These are phyloP conservation scores for Jaenimonas drosophilae DNA, from an alignment of 208 protist species.

Conservation along the genomic window DNA sequence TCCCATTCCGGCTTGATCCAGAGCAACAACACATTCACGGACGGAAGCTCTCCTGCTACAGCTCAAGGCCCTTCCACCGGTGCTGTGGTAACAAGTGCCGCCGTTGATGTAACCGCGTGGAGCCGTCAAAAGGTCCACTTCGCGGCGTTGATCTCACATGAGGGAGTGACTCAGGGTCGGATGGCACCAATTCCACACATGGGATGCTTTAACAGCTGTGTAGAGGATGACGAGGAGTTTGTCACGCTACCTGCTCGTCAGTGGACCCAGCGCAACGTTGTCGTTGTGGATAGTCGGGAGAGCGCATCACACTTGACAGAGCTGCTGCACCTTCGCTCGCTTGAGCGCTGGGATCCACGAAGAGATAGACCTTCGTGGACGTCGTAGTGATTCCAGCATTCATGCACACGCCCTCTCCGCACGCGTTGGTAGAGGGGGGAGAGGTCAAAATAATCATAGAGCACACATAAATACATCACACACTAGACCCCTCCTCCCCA, in stretches of 20 bases:
- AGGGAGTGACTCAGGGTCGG: background rate
- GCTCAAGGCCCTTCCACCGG: background rate
- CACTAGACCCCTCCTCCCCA: too few relatives aligned
- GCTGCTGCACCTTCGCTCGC: constrained; percentile 65
- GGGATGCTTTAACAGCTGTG: constrained; percentile 44
- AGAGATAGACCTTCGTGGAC: too few relatives aligned
- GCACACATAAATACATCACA: too few relatives aligned
- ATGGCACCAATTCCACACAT: constrained; percentile 30
- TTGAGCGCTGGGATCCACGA: constrained; percentile 22
- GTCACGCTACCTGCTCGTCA: constrained; percentile 24
- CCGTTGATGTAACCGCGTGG: background rate
- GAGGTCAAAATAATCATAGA: too few relatives aligned
- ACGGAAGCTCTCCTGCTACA: too few relatives aligned
- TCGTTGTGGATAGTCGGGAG: constrained; percentile 52
- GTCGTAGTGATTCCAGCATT: constrained; percentile 69
- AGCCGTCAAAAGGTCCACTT: background rate
- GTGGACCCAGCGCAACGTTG: constrained; percentile 23
- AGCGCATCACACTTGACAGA: constrained; percentile 58
- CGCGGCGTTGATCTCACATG: background rate
- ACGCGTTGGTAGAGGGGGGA: constrained; percentile 40
- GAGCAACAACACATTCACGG: background rate
- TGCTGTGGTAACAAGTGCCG: background rate
- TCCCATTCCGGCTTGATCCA: background rate
- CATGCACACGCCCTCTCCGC: constrained; percentile 54
- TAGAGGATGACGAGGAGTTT: constrained; percentile 64